phyloP scores from a whole-genome alignment of 495 filamentous ascomycete species.

The Penicillium dipodomyicola region DNA sequence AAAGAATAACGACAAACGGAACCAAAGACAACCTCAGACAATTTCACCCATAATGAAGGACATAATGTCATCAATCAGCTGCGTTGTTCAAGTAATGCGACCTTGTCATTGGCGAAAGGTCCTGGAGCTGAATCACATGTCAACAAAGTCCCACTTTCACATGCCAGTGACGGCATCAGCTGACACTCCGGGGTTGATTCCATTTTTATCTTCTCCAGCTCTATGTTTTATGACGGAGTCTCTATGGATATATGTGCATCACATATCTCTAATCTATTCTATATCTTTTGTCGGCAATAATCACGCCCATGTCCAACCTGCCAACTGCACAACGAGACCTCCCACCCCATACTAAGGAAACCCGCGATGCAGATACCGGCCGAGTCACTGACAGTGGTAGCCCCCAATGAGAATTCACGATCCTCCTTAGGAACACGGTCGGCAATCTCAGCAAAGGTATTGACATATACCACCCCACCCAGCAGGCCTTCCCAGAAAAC shows the following conservation, averaged over 20 bases:
- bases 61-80: conserved; percentile 3
- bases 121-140: conserved; percentile 28
- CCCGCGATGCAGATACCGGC: conserved; percentile 88
- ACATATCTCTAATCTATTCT: conserved; percentile 1
- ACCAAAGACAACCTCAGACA: background rate
- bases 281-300: conserved; percentile 58
- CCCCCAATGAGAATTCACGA: conserved; percentile 85
- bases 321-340: conserved; percentile 76
- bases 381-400: conserved; percentile 88
- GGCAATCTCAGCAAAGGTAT: conserved; percentile 89
- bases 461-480: conserved; percentile 89
- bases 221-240: background rate
- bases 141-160: conserved; percentile 33
- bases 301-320: conserved; percentile 74
- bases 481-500: conserved; percentile 96
- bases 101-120: conserved; percentile 1
- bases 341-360: conserved; percentile 80
- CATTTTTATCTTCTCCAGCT: background rate
- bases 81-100: background rate
- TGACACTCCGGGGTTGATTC: background rate
- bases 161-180: conserved; percentile 29
- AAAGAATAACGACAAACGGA: conserved; percentile 1
- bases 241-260: background rate
- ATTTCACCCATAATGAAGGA: conserved; percentile 6
- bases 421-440: conserved; percentile 72